Evolutionary conservation across 2,329 filamentous ascomycete genomes (phyloP), one percentile per base, ranked within the genome.

Genomic region (Hawksworthiomyces lignivorus): DNA sequence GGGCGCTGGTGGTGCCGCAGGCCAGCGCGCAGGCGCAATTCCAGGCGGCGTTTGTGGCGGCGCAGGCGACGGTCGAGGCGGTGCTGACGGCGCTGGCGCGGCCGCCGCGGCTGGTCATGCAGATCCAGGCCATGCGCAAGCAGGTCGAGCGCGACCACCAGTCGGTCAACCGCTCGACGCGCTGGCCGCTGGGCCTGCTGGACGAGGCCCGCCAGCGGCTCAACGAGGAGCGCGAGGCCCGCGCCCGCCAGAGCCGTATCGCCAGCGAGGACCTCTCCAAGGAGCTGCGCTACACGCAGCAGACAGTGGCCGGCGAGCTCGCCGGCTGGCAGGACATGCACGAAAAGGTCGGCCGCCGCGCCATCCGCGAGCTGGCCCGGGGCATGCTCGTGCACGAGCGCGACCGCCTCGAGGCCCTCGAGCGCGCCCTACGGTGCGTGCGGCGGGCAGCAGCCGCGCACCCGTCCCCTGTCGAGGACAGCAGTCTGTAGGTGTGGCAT

Each of bases 281-380:
- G 39, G 92, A 98, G 62, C 67, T 98, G 42, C 70, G 87, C 37
- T 95, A 92, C 61, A 95, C 89, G 36, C 90, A 96, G 64, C 87
- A 94, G 61, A 87, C 90, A 12, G 90, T 97, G 19, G 90, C 94
- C 7, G 75, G 80, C 2, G 92, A 98, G 64, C 62, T 98, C 43
- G 92, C 92, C 1, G 88, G 86, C 14, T 98, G 92, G 87, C 89
- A 95, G 56, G 87, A 94, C 30, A 77, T 88, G 66, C 80, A 94
- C 55, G 86, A 87, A 51, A 78, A 76, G 54, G 79, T 86, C 64
- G 88, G 85, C 2, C 70, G 80, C 47, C 75, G 75, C 45, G 85
- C 87, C 21, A 75, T 96, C 47, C 77, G 73, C 50, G 80, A 87
- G 35, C 77, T 94, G 52, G 90, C 85, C 15, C 75, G 72, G 55